phyloP scores from a whole-genome alignment of 352 stramenopile genomes.

The Phytophthora sansomeana region DNA sequence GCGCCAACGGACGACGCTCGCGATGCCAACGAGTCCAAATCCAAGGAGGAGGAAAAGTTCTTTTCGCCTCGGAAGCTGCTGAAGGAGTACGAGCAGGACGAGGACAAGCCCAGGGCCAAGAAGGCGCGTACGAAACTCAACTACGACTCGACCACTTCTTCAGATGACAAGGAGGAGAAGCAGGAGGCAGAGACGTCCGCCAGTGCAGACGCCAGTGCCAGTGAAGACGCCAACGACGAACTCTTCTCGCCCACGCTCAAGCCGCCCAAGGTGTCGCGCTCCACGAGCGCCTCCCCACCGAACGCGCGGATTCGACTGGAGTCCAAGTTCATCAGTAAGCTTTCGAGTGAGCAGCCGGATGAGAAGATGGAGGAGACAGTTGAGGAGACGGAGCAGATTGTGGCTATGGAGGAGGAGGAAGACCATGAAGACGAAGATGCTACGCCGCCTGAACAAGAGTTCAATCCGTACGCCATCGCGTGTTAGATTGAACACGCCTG shows the following conservation, averaged over 20 bases:
- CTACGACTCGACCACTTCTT: conserved; percentile 28
- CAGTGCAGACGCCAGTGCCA: conserved; percentile 20
- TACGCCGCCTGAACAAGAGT: conserved; percentile 60
- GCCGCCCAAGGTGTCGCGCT: conserved; percentile 49
- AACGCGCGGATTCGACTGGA: conserved; percentile 44
- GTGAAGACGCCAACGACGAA: conserved; percentile 49
- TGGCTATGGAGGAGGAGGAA: conserved; percentile 24
- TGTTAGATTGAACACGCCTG: neutral
- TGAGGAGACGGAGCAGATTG: conserved; percentile 16
- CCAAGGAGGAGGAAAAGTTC: conserved; percentile 52
- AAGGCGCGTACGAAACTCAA: conserved; percentile 36
- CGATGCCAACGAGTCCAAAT: conserved; percentile 28
- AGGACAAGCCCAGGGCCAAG: conserved; percentile 31
- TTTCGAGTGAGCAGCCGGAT: conserved; percentile 25
- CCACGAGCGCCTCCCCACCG: conserved; percentile 44
- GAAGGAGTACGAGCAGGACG: conserved; percentile 57
- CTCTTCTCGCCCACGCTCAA: conserved; percentile 85
- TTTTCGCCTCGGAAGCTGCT: conserved; percentile 73
- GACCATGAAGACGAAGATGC: conserved; percentile 53
- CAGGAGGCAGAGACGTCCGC: conserved; percentile 14
- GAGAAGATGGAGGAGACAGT: conserved; percentile 42
- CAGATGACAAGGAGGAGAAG: conserved; percentile 23
- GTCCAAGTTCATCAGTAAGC: conserved; percentile 26
- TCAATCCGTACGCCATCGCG: conserved; percentile 72
- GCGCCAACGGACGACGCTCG: conserved; percentile 6